Evolutionary conservation across 495 filamentous ascomycete species (phyloP), one percentile per base, ranked within the genome.

Genomic region (Podospora anserina): DNA sequence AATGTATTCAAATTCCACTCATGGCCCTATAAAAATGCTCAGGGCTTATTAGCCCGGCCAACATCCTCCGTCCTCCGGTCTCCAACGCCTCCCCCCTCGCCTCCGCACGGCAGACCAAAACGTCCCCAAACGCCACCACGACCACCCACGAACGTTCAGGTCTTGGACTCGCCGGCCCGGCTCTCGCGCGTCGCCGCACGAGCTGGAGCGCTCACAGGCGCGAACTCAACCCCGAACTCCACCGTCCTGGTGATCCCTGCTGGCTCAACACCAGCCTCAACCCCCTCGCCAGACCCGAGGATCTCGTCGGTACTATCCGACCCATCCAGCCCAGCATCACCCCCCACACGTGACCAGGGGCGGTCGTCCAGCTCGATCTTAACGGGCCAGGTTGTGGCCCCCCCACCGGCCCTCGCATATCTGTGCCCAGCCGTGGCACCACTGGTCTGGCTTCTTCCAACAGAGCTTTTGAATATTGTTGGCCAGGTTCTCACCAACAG

Each of bases 401-500:
- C 23, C 3, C 59, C 18, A 2, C 49, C 55, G 0, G 55, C 56
- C 63, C n/a, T 39, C 20, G 13, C 55, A 23, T 19, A 53, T 54
- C 15, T 58, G 34, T 26, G 62, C 59, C 23, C 69, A 34, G 18
- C 27, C 54, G 19, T 56, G 13, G 53, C 62, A 66, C 39, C 55
- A 56, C 11, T 61, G 39, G 1, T 61, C 27, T 34, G 19, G 27
- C 60, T 62, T 34, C 60, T 63, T 4, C 28, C 27, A 18, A 32
- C 61, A 4, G 30, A 19, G 11, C 16, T n/a, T 19, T 49, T 63
- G 60, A 66, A 71, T 30, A 11, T 57, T 30, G 49, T 15, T 2
- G 74, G 74, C 32, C 74, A 72, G 16, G 67, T 28, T 9, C 65
- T 72, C 7, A 64, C 74, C 5, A 77, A 54, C 39, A 73, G 39